Evolutionary conservation across 192 early-diverging fungal species (phyloP).

Genomic region (Podila minutissima): DNA sequence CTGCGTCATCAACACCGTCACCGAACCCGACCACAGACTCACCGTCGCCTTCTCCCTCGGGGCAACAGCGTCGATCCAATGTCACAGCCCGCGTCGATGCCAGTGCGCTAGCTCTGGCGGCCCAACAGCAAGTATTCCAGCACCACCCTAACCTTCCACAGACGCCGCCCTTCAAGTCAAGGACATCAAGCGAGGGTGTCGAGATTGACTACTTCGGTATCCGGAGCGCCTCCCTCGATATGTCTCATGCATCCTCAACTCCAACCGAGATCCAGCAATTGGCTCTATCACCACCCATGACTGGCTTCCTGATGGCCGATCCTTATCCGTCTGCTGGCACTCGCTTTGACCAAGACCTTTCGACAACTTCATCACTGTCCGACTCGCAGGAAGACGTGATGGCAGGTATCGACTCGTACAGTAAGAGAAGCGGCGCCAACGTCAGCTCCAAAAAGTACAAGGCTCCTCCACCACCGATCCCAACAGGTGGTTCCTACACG

Average conservation of each 20-base stretch:
- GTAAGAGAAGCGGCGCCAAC: background rate
- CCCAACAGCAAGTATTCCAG: constrained; percentile 13
- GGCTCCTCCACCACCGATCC: constrained; percentile 47
- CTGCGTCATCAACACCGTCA: background rate
- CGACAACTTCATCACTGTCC: background rate
- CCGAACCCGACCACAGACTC: background rate
- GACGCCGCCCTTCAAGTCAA: constrained; percentile 8
- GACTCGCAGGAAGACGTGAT: background rate
- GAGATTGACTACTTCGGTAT: constrained; percentile 41
- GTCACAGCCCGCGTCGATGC: constrained; percentile 40
- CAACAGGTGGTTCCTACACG: constrained; percentile 4
- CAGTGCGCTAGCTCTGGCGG: constrained; percentile 28
- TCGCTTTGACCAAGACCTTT: constrained; percentile 13
- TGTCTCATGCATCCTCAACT: constrained; percentile 8
- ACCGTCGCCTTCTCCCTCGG: constrained; percentile 12
- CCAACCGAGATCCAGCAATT: constrained; percentile 5
- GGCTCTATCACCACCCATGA: constrained; percentile 24
- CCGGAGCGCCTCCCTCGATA: constrained; percentile 14
- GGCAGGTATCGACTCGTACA: background rate
- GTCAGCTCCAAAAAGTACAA: constrained; percentile 28
- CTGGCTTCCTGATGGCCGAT: constrained; percentile 45
- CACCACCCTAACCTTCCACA: constrained; percentile 6
- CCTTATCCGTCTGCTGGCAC: constrained; percentile 41
- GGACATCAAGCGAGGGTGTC: constrained; percentile 1
- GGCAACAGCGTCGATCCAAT: constrained; percentile 36